Conservation (phyloP, 805 yeast species). For the Pichia ethanolica region DNA sequence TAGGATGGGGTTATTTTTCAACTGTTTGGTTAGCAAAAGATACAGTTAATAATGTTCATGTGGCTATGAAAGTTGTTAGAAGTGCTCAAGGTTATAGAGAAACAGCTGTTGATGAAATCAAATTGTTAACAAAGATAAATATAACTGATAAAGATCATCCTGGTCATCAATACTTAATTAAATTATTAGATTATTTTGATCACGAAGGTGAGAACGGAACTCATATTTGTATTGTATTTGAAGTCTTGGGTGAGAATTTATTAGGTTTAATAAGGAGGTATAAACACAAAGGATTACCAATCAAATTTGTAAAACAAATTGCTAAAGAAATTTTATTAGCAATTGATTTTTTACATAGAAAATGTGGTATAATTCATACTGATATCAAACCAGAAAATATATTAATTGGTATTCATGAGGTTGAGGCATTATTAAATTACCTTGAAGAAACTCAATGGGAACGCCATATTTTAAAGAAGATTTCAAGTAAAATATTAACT, state of each 20-base stretch:
- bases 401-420: conserved; percentile 44
- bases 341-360: conserved; percentile 49
- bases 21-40: conserved; percentile 86
- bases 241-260: conserved; percentile 90
- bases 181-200: conserved; percentile 72
- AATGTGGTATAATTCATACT: conserved; percentile 65
- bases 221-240: conserved; percentile 96
- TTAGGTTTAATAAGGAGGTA: conserved; percentile 76
- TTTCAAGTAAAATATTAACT: conserved; percentile 18
- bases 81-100: conserved; percentile 87
- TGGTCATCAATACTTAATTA: conserved; percentile 77
- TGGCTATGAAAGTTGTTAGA: conserved; percentile 90
- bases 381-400: conserved; percentile 75
- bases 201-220: conserved; percentile 88
- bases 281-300: conserved; percentile 42
- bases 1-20: conserved; percentile 99
- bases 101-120: conserved; percentile 91
- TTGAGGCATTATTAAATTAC: conserved; percentile 40
- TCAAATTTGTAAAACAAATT: conserved; percentile 48
- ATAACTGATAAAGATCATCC: conserved; percentile 61
- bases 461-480: conserved; percentile 25
- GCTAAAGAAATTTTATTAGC: conserved; percentile 50
- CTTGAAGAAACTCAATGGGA: conserved; percentile 35
- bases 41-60: conserved; percentile 57
- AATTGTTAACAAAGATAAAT: conserved; percentile 59